These are phyloP conservation scores for Aurantiochytrium sp. DNA, from an alignment of 108 stramenopile genomes.

Conservation along the genomic window DNA sequence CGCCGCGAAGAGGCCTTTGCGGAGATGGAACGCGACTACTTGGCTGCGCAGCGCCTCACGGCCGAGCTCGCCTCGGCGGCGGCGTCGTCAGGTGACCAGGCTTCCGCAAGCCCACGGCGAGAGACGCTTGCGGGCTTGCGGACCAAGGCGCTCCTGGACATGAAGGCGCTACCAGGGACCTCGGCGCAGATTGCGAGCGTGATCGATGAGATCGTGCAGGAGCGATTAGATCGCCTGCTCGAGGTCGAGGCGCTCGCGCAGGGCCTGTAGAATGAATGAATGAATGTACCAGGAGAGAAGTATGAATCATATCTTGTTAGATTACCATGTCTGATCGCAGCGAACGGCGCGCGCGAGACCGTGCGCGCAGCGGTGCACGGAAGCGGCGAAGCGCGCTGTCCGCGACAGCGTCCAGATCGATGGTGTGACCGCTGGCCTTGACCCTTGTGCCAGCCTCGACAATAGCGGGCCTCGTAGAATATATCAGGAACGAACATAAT, in stretches of 20 bases:
- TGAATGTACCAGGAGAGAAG: too few relatives aligned
- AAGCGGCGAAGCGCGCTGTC: too few relatives aligned
- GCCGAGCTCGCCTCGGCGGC: neutral
- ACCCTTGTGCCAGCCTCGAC: too few relatives aligned
- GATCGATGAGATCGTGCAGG: neutral
- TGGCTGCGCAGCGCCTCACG: neutral
- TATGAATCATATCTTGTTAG: too few relatives aligned
- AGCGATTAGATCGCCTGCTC: neutral
- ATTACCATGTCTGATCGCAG: too few relatives aligned
- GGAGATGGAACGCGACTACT: neutral
- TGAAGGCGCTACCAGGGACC: neutral
- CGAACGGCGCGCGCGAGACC: too few relatives aligned
- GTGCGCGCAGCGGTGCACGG: too few relatives aligned
- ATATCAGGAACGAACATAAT: too few relatives aligned
- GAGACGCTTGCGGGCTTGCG: neutral
- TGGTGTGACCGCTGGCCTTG: too few relatives aligned
- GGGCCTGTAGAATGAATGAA: neutral
- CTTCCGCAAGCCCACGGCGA: neutral
- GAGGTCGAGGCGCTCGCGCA: neutral
- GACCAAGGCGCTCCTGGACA: neutral
- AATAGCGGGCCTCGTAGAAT: too few relatives aligned
- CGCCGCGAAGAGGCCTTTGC: neutral
- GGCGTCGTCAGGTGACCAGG: neutral
- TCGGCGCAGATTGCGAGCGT: neutral
- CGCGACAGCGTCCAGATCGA: too few relatives aligned